Evolutionary conservation across 371 early-diverging fungal genomes (phyloP).

Genomic region (Neoconidiobolus thromboides): DNA sequence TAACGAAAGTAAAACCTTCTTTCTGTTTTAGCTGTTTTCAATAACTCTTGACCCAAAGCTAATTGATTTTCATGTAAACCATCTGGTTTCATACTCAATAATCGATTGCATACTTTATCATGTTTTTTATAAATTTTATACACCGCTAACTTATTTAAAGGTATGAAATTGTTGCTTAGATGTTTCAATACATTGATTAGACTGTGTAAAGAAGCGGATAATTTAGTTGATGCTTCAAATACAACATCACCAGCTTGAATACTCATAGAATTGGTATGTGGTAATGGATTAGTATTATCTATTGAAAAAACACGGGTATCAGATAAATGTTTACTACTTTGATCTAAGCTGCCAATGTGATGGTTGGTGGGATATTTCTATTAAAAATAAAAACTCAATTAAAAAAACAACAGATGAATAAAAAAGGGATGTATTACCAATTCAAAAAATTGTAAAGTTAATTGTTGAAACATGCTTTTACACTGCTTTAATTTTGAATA

Average conservation of each 20-base stretch:
- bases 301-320: too few relatives aligned
- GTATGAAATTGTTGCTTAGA: background rate
- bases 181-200: slow-evolving; percentile 5
- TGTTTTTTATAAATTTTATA: slow-evolving; percentile 9
- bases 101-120: background rate
- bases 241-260: background rate
- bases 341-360: too few relatives aligned
- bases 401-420: background rate
- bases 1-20: background rate
- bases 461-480: background rate
- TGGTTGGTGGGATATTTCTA: background rate
- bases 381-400: background rate
- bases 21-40: background rate
- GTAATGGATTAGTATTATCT: too few relatives aligned
- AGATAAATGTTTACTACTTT: too few relatives aligned
- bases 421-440: background rate
- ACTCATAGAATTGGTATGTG: background rate
- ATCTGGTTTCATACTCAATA: background rate
- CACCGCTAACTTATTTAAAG: slow-evolving; percentile 8
- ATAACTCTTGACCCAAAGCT: background rate
- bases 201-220: background rate
- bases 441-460: slow-evolving; percentile 4
- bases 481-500: background rate
- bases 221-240: background rate
- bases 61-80: background rate